Evolutionary conservation across 495 filamentous ascomycete species (phyloP).

Genomic region (Entonaema liquescens): DNA sequence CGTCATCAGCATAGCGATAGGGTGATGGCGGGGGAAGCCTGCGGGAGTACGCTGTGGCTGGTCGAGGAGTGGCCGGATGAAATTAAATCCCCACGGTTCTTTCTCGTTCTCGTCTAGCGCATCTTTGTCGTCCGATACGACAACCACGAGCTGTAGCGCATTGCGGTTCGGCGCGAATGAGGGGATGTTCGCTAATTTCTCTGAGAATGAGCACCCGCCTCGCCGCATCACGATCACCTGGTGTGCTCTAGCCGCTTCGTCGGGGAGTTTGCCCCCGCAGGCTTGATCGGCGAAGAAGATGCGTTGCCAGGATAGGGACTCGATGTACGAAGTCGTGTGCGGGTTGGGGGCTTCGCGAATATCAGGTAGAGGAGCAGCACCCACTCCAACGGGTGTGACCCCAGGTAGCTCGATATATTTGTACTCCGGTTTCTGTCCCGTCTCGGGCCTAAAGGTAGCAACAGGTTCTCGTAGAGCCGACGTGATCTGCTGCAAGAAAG

Average conservation of each 20-base stretch:
- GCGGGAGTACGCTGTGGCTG: conserved; percentile 73
- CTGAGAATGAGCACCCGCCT: conserved; percentile 83
- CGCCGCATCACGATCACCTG: conserved; percentile 85
- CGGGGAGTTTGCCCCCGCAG: conserved; percentile 70
- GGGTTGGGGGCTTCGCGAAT: conserved; percentile 63
- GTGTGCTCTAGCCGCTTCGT: conserved; percentile 67
- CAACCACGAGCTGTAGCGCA: conserved; percentile 79
- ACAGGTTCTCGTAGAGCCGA: conserved; percentile 60
- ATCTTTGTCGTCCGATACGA: conserved; percentile 75
- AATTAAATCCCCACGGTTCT: conserved; percentile 44
- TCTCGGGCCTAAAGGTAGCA: conserved; percentile 45
- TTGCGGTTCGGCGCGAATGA: conserved; percentile 67
- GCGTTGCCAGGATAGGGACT: conserved; percentile 67
- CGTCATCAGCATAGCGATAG: conserved; percentile 86
- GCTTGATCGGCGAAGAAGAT: conserved; percentile 76
- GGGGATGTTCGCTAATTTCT: conserved; percentile 86
- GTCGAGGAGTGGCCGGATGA: conserved; percentile 78
- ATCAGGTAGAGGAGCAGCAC: conserved; percentile 78
- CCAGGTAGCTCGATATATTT: conserved; percentile 67
- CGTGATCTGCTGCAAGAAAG: conserved; percentile 66
- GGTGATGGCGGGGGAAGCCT: conserved; percentile 75
- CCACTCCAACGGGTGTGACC: conserved; percentile 75
- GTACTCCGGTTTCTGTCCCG: conserved; percentile 45
- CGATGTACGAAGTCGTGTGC: conserved; percentile 49
- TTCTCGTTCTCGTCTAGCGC: conserved; percentile 39